phyloP scores from a whole-genome alignment of 2,329 filamentous ascomycete species.

The Penicillium olsonii region DNA sequence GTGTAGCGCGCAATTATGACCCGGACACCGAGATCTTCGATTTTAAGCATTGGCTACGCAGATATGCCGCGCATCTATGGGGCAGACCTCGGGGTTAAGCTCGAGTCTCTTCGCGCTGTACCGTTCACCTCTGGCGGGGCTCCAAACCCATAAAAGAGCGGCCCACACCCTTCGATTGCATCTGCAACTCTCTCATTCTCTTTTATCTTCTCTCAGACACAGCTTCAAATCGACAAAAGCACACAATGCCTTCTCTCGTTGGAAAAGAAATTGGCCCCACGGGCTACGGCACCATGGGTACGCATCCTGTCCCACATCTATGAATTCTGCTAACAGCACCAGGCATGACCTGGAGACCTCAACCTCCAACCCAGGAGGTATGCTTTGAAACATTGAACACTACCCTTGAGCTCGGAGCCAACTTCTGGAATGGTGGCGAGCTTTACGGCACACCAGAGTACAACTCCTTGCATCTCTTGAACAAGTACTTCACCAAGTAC shows the following conservation, averaged over 20 bases:
- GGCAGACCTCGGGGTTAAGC: not conserved
- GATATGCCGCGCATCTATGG: too few species aligned
- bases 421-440: slow-evolving; percentile 65
- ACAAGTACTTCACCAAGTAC: slow-evolving; percentile 64
- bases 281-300: slow-evolving; percentile 60
- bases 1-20: not conserved
- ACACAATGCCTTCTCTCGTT: slow-evolving; percentile 32
- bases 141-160: slow-evolving; percentile 4
- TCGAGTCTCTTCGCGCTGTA: not conserved
- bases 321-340: slow-evolving; percentile 2
- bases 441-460: slow-evolving; percentile 62
- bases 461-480: slow-evolving; percentile 62
- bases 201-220: not conserved
- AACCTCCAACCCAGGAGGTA: slow-evolving; percentile 31
- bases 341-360: slow-evolving; percentile 40
- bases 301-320: slow-evolving; percentile 14
- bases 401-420: slow-evolving; percentile 50
- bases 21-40: not conserved
- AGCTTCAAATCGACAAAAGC: not conserved
- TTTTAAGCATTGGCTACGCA: not conserved
- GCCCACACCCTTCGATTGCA: not conserved
- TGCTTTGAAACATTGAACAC: slow-evolving; percentile 58
- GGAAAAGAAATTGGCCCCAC: slow-evolving; percentile 48
- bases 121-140: not conserved
- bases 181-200: not conserved